Evolutionary conservation across 331 rosid species (phyloP).

Genomic region (Stylosanthes scabra): DNA sequence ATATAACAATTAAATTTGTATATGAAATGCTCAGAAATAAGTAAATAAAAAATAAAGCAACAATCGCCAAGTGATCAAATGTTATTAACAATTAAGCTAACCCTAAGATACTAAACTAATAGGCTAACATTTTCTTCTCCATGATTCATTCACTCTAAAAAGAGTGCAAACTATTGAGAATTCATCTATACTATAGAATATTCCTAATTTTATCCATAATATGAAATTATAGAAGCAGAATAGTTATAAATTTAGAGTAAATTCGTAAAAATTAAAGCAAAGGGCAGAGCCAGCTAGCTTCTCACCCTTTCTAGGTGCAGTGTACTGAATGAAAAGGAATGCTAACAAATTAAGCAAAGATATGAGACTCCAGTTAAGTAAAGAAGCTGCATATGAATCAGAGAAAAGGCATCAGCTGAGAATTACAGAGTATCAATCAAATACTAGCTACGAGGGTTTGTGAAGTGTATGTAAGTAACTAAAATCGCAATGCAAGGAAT

Average conservation of each 20-base stretch:
- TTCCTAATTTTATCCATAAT: too few relatives aligned
- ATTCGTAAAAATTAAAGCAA: not conserved
- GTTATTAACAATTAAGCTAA: too few relatives aligned
- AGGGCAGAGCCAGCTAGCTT: slow-evolving; percentile 36
- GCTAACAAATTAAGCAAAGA: slow-evolving; percentile 59
- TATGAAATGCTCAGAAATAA: slow-evolving; percentile 5
- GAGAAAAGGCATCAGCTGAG: not conserved
- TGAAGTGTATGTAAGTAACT: not conserved
- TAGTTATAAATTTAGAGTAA: not conserved
- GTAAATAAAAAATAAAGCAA: not conserved
- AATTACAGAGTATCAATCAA: slow-evolving; percentile 6
- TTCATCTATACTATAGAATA: too few relatives aligned
- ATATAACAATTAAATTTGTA: slow-evolving; percentile 17
- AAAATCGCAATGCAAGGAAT: slow-evolving; percentile 15
- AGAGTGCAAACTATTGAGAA: too few relatives aligned
- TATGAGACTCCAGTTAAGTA: slow-evolving; percentile 60
- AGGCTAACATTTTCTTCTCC: too few relatives aligned
- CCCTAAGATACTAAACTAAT: too few relatives aligned
- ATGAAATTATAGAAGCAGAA: slow-evolving; percentile 12
- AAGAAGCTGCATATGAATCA: slow-evolving; percentile 54
- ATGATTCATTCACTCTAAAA: too few relatives aligned
- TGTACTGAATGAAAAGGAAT: slow-evolving; percentile 59
- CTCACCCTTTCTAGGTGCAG: slow-evolving; percentile 55
- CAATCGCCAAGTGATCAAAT: slow-evolving; percentile 5
- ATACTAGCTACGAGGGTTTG: not conserved